Conservation (phyloP, 169 alveolate genomes). For the Plasmodium adleri region DNA sequence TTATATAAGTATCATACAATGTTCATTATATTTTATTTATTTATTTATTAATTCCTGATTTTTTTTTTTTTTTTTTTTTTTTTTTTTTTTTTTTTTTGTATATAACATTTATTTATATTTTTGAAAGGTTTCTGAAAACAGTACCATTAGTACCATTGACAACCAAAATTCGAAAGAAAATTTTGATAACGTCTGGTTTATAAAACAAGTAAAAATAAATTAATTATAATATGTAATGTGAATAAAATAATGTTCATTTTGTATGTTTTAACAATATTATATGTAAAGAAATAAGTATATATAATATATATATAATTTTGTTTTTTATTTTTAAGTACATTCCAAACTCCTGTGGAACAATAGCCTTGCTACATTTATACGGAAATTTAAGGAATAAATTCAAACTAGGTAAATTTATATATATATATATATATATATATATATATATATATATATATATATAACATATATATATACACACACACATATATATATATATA, state of each 20-base stretch:
- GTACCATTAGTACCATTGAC: constrained; percentile 1
- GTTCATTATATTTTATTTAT: not conserved
- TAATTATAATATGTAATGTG: not conserved
- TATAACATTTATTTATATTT: not conserved
- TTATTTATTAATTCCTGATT: not conserved
- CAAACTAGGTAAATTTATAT: constrained; percentile 9
- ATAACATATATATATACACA: not conserved
- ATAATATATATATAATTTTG: not conserved
- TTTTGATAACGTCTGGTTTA: constrained; percentile 35
- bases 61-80: constrained; percentile 22
- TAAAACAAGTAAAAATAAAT: constrained; percentile 50
- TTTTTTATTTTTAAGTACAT: constrained; percentile 37
- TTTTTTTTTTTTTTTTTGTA: not conserved
- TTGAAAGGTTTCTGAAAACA: not conserved
- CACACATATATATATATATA: not conserved
- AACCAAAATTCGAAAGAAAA: not conserved
- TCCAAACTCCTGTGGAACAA: constrained; percentile 62
- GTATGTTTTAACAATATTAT: too few species aligned
- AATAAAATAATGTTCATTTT: too few species aligned
- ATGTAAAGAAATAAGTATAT: not conserved
- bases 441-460: too few species aligned
- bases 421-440: not conserved
- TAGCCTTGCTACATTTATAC: constrained; percentile 47
- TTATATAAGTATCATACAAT: not conserved
- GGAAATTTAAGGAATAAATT: constrained; percentile 43